A percentile compares a stretch with the other conserved stretches of the same genome.
Evolutionary conservation across 2,329 filamentous ascomycete species (phyloP).

Genomic region (Hymenoscyphus linearis): DNA sequence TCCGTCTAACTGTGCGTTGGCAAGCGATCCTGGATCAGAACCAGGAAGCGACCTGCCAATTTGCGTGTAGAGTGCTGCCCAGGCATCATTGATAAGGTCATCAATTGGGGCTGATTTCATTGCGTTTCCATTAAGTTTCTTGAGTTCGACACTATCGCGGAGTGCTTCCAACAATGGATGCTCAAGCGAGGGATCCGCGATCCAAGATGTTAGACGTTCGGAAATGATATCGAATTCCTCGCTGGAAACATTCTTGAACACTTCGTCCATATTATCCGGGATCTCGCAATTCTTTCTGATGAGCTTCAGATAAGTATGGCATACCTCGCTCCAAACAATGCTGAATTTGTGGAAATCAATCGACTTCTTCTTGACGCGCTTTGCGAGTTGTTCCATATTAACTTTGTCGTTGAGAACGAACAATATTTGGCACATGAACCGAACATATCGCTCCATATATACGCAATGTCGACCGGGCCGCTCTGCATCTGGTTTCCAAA

Average conservation of each 20-base stretch:
- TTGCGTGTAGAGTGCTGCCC: constrained; percentile 68
- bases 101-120: constrained; percentile 85
- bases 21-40: constrained; percentile 30
- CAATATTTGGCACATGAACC: constrained; percentile 59
- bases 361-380: constrained; percentile 58
- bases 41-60: constrained; percentile 54
- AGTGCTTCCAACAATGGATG: constrained; percentile 54
- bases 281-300: constrained; percentile 54
- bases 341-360: constrained; percentile 41
- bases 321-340: constrained; percentile 27
- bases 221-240: constrained; percentile 60
- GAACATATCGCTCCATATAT: constrained; percentile 65
- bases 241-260: constrained; percentile 58
- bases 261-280: constrained; percentile 56
- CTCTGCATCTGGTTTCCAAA: constrained; percentile 70
- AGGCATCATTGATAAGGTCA: constrained; percentile 88
- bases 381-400: constrained; percentile 57
- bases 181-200: constrained; percentile 42
- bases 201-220: constrained; percentile 54
- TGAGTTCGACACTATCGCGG: constrained; percentile 62
- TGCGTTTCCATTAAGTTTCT: constrained; percentile 76
- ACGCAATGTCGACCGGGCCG: constrained; percentile 67
- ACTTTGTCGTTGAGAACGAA: constrained; percentile 55
- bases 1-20: constrained; percentile 42
- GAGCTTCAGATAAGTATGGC: constrained; percentile 35